phyloP scores from a whole-genome alignment of 148 eudicot species.

The Vaccinium myrtillus region DNA sequence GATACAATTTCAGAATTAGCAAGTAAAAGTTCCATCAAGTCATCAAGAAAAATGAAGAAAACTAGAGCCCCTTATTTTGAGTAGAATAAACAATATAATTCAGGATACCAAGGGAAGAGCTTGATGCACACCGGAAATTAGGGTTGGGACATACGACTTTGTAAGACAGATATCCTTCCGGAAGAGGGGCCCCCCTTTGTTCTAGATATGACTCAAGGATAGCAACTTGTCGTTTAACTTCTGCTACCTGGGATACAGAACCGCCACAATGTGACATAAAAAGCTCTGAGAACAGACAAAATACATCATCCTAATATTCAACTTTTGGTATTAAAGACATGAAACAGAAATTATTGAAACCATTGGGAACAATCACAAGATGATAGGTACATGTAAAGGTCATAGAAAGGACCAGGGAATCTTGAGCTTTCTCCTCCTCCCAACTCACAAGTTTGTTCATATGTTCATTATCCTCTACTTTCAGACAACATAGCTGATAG shows the following conservation, averaged over 20 bases:
- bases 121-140: slow-evolving; percentile 55
- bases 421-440: not conserved
- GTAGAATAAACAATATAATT: not conserved
- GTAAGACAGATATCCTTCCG: slow-evolving; percentile 73
- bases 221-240: slow-evolving; percentile 55
- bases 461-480: not conserved
- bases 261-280: not conserved
- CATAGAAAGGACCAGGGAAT: not conserved
- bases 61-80: not conserved
- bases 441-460: not conserved
- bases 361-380: not conserved
- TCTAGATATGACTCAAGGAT: slow-evolving; percentile 78
- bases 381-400: not conserved
- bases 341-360: not conserved
- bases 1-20: not conserved
- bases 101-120: not conserved
- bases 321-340: not conserved
- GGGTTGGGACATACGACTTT: slow-evolving; percentile 80
- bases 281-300: not conserved
- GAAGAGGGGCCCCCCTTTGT: slow-evolving; percentile 83
- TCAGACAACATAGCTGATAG: not conserved
- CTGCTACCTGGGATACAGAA: slow-evolving; percentile 45
- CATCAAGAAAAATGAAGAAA: not conserved
- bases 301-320: not conserved
- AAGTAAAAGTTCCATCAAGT: slow-evolving; percentile 3